Base-by-base conservation (phyloP, 2,329 filamentous ascomycete species). In the Ophiostoma ips region DNA sequence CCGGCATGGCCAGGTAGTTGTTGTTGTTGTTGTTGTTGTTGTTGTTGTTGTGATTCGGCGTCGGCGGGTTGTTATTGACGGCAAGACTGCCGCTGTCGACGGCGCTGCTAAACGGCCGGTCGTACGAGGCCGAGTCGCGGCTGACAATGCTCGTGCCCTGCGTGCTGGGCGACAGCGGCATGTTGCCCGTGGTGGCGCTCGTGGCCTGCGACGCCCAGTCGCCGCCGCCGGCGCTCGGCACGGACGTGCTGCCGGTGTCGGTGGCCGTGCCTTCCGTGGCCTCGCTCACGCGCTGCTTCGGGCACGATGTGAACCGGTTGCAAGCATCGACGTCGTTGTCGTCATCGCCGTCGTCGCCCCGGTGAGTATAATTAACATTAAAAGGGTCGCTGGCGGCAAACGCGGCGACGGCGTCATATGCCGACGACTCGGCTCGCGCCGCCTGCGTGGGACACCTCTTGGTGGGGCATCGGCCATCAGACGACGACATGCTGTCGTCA, bases 81-180 rank as follows among this genome's bases (percentile, higher is more conserved):
- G 45, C 31, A 8, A 18, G 24, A 68, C 50, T 69, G 18, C 72
- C 64, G 55, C 69, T 70, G 35, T 30, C 40, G 7, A 31, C 30
- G 24, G 40, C 40, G 9, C 40, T 11, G 24, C 40, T 43, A 16
- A 16, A 43, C 13, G 69, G 68, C 16, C 69, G 70, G 44, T 79
- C 76, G 49, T 71, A 59, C 8, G 76, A 79, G 35, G 71, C 59
- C 8, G 76, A 79, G 40, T 79, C 75, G 50, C 71, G 70, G 62
- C 77, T 81, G 56, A 78, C 72, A 55, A 82, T 77, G 61, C 78
- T 82, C 16, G 79, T 82, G 36, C 77, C 79, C 58, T 79, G 71
- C 3, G 79, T 82, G 60, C 77, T 81, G 2, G 79, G 79, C 21
- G 78, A 81, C 34, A 81, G 64, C 3, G 78, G 76, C 72, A 79